phyloP scores from a whole-genome alignment of 148 eudicot genomes.

The Pouteria glomerata region DNA sequence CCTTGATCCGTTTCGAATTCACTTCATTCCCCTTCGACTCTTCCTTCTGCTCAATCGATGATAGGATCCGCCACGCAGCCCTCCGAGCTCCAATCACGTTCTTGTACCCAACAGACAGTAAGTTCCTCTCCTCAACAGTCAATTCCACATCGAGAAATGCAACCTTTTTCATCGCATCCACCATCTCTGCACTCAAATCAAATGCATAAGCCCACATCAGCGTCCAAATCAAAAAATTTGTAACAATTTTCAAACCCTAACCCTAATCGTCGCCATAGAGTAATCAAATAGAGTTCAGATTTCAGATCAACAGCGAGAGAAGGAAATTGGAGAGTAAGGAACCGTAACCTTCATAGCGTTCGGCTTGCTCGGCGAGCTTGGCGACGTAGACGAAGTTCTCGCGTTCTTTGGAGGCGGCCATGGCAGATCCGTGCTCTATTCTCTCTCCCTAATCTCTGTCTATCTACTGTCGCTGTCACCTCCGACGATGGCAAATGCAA shows the following conservation, averaged over 20 bases:
- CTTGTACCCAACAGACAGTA: conserved; percentile 39
- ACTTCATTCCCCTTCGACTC: conserved; percentile 34
- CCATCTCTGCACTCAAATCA: conserved; percentile 21
- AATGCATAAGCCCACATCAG: neutral
- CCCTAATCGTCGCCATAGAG: neutral
- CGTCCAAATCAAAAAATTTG: neutral
- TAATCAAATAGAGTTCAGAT: neutral
- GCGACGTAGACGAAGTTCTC: conserved; percentile 27
- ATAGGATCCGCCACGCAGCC: conserved; percentile 37
- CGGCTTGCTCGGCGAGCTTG: conserved; percentile 32
- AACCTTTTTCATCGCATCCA: conserved; percentile 29
- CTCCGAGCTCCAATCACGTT: conserved; percentile 36
- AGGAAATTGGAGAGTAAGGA: neutral
- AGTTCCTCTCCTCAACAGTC: conserved; percentile 35
- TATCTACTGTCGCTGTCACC: too few species aligned
- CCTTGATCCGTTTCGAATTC: conserved; percentile 31
- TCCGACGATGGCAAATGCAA: too few species aligned
- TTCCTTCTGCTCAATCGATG: conserved; percentile 37
- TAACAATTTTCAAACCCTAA: neutral
- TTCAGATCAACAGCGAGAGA: conserved; percentile 7
- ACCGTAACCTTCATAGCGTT: conserved; percentile 24
- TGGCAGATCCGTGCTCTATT: conserved; percentile 12
- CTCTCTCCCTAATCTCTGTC: neutral
- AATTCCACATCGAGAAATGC: conserved; percentile 29
- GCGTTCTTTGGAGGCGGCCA: conserved; percentile 23